phyloP scores from a whole-genome alignment of 495 filamentous ascomycete species.

The Talaromyces wortmannii region DNA sequence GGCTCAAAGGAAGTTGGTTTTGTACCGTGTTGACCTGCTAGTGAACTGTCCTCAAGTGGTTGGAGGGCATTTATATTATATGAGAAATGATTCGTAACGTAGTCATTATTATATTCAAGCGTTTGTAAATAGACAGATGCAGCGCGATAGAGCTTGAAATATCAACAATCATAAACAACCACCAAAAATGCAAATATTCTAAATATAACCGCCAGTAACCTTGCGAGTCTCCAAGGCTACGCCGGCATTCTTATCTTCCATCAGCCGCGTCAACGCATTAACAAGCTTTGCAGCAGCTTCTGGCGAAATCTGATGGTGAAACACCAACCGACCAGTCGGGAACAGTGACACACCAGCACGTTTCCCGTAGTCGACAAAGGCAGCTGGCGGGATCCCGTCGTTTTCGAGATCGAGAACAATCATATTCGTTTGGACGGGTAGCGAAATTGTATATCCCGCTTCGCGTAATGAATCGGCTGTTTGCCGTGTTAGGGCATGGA shows the following conservation, averaged over 20 bases:
- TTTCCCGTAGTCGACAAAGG: conserved; percentile 40
- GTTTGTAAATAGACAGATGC: not conserved
- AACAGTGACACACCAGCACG: conserved; percentile 47
- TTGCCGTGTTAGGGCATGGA: conserved; percentile 7
- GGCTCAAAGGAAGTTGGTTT: not conserved
- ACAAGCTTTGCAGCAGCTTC: conserved; percentile 7
- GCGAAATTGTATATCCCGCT: conserved; percentile 47
- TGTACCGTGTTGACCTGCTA: not conserved
- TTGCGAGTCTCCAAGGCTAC: conserved; percentile 3
- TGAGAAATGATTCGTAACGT: not conserved
- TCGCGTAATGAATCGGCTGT: conserved; percentile 5
- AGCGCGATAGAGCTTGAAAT: not conserved
- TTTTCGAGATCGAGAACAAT: conserved; percentile 65
- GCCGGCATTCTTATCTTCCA: conserved; percentile 5
- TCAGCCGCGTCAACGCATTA: conserved; percentile 6
- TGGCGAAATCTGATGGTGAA: conserved; percentile 13
- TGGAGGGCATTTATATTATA: not conserved
- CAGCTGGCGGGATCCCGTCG: conserved; percentile 29
- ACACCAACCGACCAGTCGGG: conserved; percentile 12
- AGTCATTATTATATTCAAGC: not conserved
- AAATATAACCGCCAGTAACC: conserved; percentile 4
- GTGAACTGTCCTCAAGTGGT: not conserved
- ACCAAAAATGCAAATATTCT: not conserved
- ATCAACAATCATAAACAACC: not conserved
- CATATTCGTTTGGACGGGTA: conserved; percentile 75